Percentiles rank a stretch among this genome's conserved stretches.
These are phyloP conservation scores for Scenedesmus sp. DNA, from an alignment of 163 green algal genomes.

Conservation along the genomic window DNA sequence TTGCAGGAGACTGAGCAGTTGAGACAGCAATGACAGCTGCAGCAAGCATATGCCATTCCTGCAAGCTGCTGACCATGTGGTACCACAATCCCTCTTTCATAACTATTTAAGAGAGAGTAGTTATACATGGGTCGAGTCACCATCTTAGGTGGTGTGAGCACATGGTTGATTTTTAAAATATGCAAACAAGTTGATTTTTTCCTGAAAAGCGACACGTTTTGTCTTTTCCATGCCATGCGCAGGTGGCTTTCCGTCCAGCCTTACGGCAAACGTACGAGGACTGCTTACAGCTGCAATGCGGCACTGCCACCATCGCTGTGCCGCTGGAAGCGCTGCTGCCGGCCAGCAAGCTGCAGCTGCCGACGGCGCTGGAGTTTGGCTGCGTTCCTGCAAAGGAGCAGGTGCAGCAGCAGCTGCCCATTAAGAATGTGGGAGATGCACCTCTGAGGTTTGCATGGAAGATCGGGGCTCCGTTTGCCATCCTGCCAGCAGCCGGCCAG, in stretches of 20 bases:
- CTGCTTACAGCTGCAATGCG: slow-evolving; percentile 68
- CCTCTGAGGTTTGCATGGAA: slow-evolving; percentile 70
- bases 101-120: too few relatives aligned
- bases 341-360: slow-evolving; percentile 62
- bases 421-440: slow-evolving; percentile 75
- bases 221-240: too few relatives aligned
- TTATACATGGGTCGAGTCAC: too few relatives aligned
- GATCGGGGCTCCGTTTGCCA: slow-evolving; percentile 72
- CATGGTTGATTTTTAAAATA: too few relatives aligned
- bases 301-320: slow-evolving; percentile 59
- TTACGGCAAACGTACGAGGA: slow-evolving; percentile 73
- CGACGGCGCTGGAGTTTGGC: slow-evolving; percentile 72
- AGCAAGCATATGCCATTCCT: neutral
- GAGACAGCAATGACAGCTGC: neutral
- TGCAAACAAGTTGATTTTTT: too few relatives aligned
- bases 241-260: slow-evolving; percentile 79
- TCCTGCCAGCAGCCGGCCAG: slow-evolving; percentile 60
- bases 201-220: too few relatives aligned
- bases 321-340: slow-evolving; percentile 61
- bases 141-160: too few relatives aligned
- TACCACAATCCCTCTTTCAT: neutral
- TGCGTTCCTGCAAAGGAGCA: slow-evolving; percentile 68
- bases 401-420: slow-evolving; percentile 47
- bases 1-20: neutral
- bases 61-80: too few relatives aligned